Base-by-base conservation (phyloP, 73 alveolate genomes). In the Breviolum minutum region DNA sequence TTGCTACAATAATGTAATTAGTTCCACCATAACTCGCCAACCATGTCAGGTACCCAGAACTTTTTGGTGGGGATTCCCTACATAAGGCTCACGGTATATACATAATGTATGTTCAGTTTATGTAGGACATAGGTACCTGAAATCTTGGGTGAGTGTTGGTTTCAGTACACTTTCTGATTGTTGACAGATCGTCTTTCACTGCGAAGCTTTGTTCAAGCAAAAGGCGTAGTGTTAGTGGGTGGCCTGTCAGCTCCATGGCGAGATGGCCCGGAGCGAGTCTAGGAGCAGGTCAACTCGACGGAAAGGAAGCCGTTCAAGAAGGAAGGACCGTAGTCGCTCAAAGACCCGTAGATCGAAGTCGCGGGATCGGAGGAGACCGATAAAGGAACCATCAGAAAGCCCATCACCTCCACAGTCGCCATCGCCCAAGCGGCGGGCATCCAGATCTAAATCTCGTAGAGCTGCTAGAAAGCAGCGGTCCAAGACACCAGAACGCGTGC, bases 401-500 rank as follows among this genome's bases (percentile, higher is more conserved):
- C 86, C 96, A 29, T 89, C 95, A 48, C 82, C 95, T 10, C 95
- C 82, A 27, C 85, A 85, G 86, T 66, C 96, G 2, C 96, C 87
- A 16, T 89, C 96, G 11, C 96, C 86, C 48, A 89, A 89, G 96
- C 85, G 96, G 61, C 96, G 96, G 12, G 73, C 96, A n/a, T 69
- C 87, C 70, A 29, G 96, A 24, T 89, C 96, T 13, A 89, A 89
- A 24, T 89, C 96, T 66, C 68, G 86, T 22, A 68, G 77, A 89
- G 96, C 96, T 22, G 82, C 96, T 10, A 86, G 96, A 9, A 89
- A 89, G 96, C 96, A 89, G 96, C 77, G 96, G 32, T 89, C 96
- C 66, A 89, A 89, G 71, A 89, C 98, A 2, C 98, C 98, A 24
- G 98, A 92, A 80, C 98, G 98, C 11, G 98, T 92, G 68, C 98